Evolutionary conservation across 768 basidiomycete species (phyloP), one percentile per base, ranked within the genome.

Genomic region (Dentipellis fragilis): DNA sequence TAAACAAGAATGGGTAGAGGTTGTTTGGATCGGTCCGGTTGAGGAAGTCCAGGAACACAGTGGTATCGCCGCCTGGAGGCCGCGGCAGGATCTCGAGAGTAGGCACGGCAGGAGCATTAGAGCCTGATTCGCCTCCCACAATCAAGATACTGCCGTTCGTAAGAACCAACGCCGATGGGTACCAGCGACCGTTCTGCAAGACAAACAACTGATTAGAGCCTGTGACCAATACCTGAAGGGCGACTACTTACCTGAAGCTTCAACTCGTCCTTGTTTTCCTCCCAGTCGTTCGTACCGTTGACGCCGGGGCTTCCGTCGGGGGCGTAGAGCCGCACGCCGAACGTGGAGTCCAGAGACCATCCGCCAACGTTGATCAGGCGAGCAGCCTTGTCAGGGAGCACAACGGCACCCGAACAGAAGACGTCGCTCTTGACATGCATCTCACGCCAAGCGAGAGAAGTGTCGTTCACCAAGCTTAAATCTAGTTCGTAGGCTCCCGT

Each of bases 401-500:
- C 78, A 47, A 91, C 71, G 46, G 80, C 79, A 10, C 72, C 89
- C 3, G 88, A 81, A 64, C 89, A 90, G 73, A 91, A 91, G 10
- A 90, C 86, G 60, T 91, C 85, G 10, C 84, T 75, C 69, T 87
- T 73, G 60, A 88, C 69, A 57, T 89, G 82, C 85, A 90, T 87
- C 58, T 75, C 75, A 39, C 87, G 83, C 86, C 86, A 91, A 7
- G 86, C 79, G 54, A 67, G 58, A 19, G 42, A 7, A 54, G 71
- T 72, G 35, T 75, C 69, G 57, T 72, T 58, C 0, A 72, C 73
- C 36, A 89, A 70, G 29, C 75, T 81, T 40, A 83, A 66, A 63
- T 89, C 88, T 22, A 91, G 72, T 59, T 91, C 89, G 59, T 88
- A 89, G 1, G 86, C 87, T 9, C 87, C 88, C 14, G 89, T 88